phyloP scores from a whole-genome alignment of 352 stramenopile species.

The Globisporangium carolinianum region DNA sequence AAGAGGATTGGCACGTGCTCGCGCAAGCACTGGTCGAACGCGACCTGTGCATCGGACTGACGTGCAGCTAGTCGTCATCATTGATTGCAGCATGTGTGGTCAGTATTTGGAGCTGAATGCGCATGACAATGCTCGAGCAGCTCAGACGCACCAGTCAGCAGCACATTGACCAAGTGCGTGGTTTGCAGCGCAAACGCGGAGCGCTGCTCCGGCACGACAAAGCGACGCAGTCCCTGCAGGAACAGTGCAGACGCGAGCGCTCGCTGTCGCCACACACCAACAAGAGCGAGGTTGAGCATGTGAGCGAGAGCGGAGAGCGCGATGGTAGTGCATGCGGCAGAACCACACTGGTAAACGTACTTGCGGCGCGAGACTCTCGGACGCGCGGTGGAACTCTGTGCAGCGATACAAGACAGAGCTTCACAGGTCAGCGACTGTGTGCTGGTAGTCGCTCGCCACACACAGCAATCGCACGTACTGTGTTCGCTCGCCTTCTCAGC shows the following conservation, averaged over 20 bases:
- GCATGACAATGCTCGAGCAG: no score
- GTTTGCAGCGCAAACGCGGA: slow-evolving; percentile 26
- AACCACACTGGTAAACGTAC: not conserved
- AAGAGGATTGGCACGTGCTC: slow-evolving; percentile 44
- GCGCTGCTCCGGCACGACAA: slow-evolving; percentile 13
- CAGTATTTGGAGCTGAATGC: no score
- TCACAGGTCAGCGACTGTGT: not conserved
- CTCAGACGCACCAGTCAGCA: slow-evolving; percentile 26
- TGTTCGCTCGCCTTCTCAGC: slow-evolving; percentile 30
- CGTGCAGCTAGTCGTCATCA: no score
- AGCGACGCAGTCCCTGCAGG: slow-evolving; percentile 22
- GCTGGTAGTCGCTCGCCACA: not conserved
- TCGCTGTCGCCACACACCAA: slow-evolving; percentile 19
- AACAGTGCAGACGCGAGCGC: slow-evolving; percentile 40
- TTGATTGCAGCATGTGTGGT: no score
- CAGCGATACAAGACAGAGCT: not conserved
- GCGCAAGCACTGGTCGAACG: slow-evolving; percentile 34
- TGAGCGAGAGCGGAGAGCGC: no score
- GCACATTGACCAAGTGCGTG: slow-evolving; percentile 19
- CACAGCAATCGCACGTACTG: slow-evolving; percentile 4
- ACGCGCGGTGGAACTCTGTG: slow-evolving; percentile 4
- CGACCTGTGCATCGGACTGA: slow-evolving; percentile 12
- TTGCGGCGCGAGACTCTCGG: not conserved
- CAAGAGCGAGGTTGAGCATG: no score
- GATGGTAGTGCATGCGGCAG: no score